These are phyloP conservation scores for Rosa rugosa DNA, from an alignment of 306 rosid species.

Conservation along the genomic window DNA sequence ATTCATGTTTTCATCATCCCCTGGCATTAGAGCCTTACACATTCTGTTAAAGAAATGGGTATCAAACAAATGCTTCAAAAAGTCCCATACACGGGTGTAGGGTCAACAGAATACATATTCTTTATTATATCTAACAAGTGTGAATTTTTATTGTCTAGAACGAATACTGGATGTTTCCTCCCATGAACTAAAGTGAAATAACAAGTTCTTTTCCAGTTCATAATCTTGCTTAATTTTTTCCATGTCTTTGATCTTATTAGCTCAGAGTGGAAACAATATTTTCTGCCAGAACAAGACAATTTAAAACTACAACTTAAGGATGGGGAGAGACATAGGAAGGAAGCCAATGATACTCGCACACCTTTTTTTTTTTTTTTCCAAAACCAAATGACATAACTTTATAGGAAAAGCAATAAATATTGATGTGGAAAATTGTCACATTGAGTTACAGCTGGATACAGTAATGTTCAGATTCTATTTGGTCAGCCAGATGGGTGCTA, in stretches of 20 bases:
- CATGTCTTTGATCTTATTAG: background rate
- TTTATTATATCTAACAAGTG: background rate
- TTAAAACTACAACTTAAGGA: background rate
- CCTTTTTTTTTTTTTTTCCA: background rate
- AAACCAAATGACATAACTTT: background rate
- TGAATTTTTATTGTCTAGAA: background rate
- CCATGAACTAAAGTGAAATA: background rate
- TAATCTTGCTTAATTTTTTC: background rate
- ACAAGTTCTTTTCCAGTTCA: background rate
- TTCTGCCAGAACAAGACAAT: background rate
- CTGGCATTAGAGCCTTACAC: slow-evolving; percentile 97
- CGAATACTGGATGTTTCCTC: background rate
- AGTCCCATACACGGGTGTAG: background rate
- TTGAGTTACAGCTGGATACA: background rate
- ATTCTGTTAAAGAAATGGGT: slow-evolving; percentile 55
- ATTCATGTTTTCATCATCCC: slow-evolving; percentile 85
- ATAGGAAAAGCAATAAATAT: background rate
- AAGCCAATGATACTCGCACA: background rate
- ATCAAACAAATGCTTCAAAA: slow-evolving; percentile 20
- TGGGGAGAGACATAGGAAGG: background rate
- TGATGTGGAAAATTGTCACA: background rate
- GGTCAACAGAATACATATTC: background rate
- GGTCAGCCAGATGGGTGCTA: background rate
- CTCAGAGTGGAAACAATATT: background rate
- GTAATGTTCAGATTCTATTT: background rate